Percentiles rank a stretch among this genome's conserved stretches.
Evolutionary conservation across 148 eudicot species (phyloP).

Genomic region (Pouteria glomerata): DNA sequence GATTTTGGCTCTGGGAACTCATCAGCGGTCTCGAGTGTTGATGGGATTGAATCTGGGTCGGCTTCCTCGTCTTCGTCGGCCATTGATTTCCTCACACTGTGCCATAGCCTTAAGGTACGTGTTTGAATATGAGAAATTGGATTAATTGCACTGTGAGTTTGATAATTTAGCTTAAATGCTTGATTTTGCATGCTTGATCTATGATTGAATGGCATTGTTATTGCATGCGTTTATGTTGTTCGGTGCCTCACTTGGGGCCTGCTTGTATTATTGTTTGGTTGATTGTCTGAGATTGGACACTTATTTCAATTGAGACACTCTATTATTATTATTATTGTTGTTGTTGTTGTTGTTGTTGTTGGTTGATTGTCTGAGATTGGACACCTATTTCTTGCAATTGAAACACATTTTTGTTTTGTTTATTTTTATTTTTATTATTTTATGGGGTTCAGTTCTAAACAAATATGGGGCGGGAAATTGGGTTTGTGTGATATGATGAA

Average conservation of each 20-base stretch:
- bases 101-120: conserved; percentile 69
- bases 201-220: too few relatives aligned
- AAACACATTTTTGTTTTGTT: too few relatives aligned
- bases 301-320: too few relatives aligned
- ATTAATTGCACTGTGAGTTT: neutral
- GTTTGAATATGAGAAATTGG: neutral
- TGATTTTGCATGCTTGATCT: neutral
- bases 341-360: neutral
- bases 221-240: too few relatives aligned
- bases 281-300: too few relatives aligned
- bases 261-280: too few relatives aligned
- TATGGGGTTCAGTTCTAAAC: neutral
- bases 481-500: neutral
- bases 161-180: too few relatives aligned
- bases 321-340: too few relatives aligned
- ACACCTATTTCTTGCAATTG: neutral
- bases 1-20: conserved; percentile 13
- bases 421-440: too few relatives aligned
- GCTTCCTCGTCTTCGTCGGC: conserved; percentile 46
- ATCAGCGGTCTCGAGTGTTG: neutral
- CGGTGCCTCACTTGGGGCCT: too few relatives aligned
- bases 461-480: neutral
- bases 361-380: neutral
- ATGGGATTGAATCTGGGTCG: conserved; percentile 12
- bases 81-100: conserved; percentile 83